phyloP scores from a whole-genome alignment of 2,329 filamentous ascomycete species.

The Cercospora beticola region DNA sequence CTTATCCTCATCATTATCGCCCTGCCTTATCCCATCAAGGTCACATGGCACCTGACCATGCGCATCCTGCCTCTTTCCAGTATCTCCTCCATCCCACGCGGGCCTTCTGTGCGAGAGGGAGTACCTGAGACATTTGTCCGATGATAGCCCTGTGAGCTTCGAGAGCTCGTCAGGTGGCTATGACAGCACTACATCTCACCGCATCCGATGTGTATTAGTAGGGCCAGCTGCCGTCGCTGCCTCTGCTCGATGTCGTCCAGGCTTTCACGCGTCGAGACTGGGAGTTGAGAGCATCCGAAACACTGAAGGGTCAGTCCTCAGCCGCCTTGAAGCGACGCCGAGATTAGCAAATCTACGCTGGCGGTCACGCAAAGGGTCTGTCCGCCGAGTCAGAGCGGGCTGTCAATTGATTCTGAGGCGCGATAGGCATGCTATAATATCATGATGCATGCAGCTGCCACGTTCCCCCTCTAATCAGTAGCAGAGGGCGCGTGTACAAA shows the following conservation, averaged over 20 bases:
- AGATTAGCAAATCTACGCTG: slow-evolving; percentile 15
- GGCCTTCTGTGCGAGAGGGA: slow-evolving; percentile 6
- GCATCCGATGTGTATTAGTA: slow-evolving; percentile 11
- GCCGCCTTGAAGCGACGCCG: slow-evolving; percentile 9
- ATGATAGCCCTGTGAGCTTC: slow-evolving; percentile 17
- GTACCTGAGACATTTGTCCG: slow-evolving; percentile 22
- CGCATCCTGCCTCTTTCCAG: slow-evolving; percentile 9
- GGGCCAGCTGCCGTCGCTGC: background rate
- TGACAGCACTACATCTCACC: slow-evolving; percentile 22
- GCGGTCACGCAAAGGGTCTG: slow-evolving; percentile 9
- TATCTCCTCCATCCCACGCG: slow-evolving; percentile 23
- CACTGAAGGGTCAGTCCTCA: slow-evolving; percentile 6
- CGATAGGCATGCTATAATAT: slow-evolving; percentile 7
- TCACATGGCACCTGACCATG: slow-evolving; percentile 13
- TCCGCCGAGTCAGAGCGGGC: slow-evolving; percentile 7
- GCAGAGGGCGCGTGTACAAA: background rate
- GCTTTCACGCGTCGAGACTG: background rate
- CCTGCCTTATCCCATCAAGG: background rate
- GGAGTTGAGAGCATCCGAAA: slow-evolving; percentile 2
- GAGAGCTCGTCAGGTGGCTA: slow-evolving; percentile 21
- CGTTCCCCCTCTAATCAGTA: slow-evolving; percentile 4
- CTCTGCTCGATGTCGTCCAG: background rate
- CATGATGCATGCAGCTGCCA: slow-evolving; percentile 4
- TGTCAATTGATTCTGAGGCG: slow-evolving; percentile 6
- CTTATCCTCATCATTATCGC: background rate